Conservation (phyloP, 169 alveolate genomes). For the Babesia microti region DNA sequence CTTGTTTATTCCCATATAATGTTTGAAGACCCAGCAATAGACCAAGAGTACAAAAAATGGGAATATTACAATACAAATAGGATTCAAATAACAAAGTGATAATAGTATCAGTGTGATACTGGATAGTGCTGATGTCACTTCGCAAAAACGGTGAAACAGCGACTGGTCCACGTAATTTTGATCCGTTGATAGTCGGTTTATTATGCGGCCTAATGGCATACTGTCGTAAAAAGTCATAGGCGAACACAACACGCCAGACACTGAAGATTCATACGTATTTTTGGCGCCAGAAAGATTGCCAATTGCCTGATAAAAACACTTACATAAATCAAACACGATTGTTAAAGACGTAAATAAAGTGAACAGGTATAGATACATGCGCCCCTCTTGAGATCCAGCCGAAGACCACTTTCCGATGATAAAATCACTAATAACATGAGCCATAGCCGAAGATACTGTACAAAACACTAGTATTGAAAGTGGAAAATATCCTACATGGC, state of each 20-base stretch:
- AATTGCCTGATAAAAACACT: constrained; percentile 19
- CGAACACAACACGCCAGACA: constrained; percentile 26
- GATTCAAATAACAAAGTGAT: constrained; percentile 20
- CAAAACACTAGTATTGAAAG: no score
- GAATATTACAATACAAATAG: constrained; percentile 16
- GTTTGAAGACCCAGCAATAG: constrained; percentile 20
- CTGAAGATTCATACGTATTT: constrained; percentile 18
- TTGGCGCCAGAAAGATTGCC: constrained; percentile 43
- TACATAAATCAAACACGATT: constrained; percentile 23
- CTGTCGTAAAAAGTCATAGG: constrained; percentile 24
- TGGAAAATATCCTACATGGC: no score
- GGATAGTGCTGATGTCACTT: constrained; percentile 15
- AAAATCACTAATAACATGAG: no score
- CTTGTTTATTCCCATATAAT: constrained; percentile 40
- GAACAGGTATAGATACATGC: constrained; percentile 26
- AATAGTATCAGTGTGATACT: constrained; percentile 14
- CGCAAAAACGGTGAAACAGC: constrained; percentile 29
- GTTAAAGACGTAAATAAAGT: constrained; percentile 9
- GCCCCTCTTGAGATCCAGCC: no score
- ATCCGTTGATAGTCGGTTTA: constrained; percentile 40
- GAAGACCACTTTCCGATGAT: no score
- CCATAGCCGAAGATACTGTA: no score
- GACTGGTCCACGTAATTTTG: constrained; percentile 45
- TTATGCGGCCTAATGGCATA: constrained; percentile 32
- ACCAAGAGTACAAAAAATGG: constrained; percentile 25